Conservation (phyloP, 2,329 filamentous ascomycete species). For the Rhinocladiella mackenziei region DNA sequence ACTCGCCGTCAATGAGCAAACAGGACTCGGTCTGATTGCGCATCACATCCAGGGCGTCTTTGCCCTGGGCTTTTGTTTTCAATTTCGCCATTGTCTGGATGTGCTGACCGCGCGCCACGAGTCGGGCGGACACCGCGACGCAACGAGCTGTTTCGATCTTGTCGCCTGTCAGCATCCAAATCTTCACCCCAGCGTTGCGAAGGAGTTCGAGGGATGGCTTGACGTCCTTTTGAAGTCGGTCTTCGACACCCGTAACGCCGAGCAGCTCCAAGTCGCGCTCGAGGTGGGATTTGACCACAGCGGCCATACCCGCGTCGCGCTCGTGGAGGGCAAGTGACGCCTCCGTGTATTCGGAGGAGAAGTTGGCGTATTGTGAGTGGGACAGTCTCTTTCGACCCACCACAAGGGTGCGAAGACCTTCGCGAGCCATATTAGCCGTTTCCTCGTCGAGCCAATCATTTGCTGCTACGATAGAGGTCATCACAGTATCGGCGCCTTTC, state of each 20-base stretch:
- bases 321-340: conserved; percentile 75
- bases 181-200: conserved; percentile 95
- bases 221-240: conserved; percentile 92
- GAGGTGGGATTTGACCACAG: conserved; percentile 72
- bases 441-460: conserved; percentile 99
- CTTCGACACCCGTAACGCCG: conserved; percentile 96
- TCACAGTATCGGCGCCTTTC: conserved; percentile 96
- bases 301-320: conserved; percentile 76
- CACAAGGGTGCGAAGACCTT: conserved; percentile 88
- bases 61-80: conserved; percentile 75
- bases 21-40: conserved; percentile 81
- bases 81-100: conserved; percentile 90
- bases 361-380: conserved; percentile 72
- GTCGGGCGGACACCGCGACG: conserved; percentile 89
- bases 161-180: conserved; percentile 99
- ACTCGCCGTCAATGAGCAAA: conserved; percentile 91
- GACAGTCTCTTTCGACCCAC: conserved; percentile 89
- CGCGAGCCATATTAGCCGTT: conserved; percentile 98
- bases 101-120: conserved; percentile 89
- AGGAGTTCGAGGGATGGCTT: conserved; percentile 92
- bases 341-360: conserved; percentile 68
- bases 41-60: conserved; percentile 84
- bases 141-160: conserved; percentile 97
- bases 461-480: conserved; percentile 88
- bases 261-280: conserved; percentile 87